Evolutionary conservation across 176 grass and related monocot genomes (phyloP).

Genomic region (Dendrocalamus sinicus): DNA sequence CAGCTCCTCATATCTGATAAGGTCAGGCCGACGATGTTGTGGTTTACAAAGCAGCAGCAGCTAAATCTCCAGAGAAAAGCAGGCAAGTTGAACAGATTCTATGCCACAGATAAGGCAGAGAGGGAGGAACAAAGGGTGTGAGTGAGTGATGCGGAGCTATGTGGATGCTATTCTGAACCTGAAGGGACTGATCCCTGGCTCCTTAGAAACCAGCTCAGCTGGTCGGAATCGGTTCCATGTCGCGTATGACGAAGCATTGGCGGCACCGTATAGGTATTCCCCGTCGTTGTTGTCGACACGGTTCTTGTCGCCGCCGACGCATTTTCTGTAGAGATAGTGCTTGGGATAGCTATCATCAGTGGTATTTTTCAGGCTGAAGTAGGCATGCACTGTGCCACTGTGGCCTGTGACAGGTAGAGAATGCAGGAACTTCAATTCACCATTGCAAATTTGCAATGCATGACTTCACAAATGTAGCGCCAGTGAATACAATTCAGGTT

Average conservation of each 20-base stretch:
- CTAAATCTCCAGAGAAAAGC: conserved; percentile 50
- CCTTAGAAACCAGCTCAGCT: conserved; percentile 8
- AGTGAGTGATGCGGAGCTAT: conserved; percentile 33
- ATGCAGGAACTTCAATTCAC: neutral
- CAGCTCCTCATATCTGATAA: conserved; percentile 51
- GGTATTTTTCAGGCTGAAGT: conserved; percentile 27
- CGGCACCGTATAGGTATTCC: conserved; percentile 41
- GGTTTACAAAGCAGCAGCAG: conserved; percentile 39
- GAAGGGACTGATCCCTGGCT: conserved; percentile 44
- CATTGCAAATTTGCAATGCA: neutral
- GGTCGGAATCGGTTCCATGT: conserved; percentile 41
- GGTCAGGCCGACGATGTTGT: conserved; percentile 14
- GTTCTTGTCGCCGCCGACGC: neutral
- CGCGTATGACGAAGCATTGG: conserved; percentile 20
- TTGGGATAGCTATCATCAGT: neutral
- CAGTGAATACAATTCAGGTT: neutral
- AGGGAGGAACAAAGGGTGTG: neutral
- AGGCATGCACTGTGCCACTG: neutral
- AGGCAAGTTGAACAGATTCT: conserved; percentile 52
- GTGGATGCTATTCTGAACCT: conserved; percentile 55
- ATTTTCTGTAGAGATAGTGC: neutral
- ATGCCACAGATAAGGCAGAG: conserved; percentile 40
- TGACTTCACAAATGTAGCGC: neutral
- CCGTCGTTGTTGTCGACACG: neutral
- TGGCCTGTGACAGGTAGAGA: neutral